A percentile compares a stretch with the other conserved stretches of the same genome.
Conservation (phyloP, 2,329 filamentous ascomycete species). For the Fusarium secorum region DNA sequence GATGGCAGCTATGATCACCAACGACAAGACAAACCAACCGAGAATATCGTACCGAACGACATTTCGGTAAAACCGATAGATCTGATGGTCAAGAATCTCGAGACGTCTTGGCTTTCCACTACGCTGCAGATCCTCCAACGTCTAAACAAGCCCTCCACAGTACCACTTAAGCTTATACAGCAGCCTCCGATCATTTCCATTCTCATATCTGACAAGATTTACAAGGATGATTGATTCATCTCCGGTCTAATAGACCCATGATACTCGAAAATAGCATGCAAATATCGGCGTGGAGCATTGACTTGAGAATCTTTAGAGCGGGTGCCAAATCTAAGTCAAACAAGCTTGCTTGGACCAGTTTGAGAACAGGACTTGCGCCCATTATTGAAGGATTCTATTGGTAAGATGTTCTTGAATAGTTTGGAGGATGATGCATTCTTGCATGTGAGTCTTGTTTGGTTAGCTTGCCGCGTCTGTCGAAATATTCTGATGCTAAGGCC, state of each 20-base stretch:
- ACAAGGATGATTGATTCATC: slow-evolving; percentile 7
- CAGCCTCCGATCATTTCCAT: slow-evolving; percentile 24
- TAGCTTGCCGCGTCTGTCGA: neutral
- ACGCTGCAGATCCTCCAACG: neutral
- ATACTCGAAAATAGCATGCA: neutral
- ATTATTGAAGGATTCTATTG: neutral
- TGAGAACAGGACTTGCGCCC: slow-evolving; percentile 1
- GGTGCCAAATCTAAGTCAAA: slow-evolving; percentile 22
- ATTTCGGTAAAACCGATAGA: neutral
- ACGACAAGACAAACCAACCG: no score
- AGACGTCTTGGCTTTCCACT: neutral
- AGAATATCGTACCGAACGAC: accelerated
- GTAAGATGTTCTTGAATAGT: neutral
- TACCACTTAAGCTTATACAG: slow-evolving; percentile 16
- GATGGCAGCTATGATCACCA: neutral
- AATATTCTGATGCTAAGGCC: neutral
- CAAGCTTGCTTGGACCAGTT: slow-evolving; percentile 20
- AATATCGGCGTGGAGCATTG: neutral
- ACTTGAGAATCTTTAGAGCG: neutral
- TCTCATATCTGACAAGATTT: neutral
- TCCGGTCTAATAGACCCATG: neutral
- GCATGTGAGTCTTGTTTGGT: slow-evolving; percentile 8
- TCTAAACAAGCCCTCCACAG: neutral
- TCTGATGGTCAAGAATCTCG: neutral
- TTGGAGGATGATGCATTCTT: neutral